Conservation (phyloP, 495 filamentous ascomycete species). For the Polyplosphaeria fusca region DNA sequence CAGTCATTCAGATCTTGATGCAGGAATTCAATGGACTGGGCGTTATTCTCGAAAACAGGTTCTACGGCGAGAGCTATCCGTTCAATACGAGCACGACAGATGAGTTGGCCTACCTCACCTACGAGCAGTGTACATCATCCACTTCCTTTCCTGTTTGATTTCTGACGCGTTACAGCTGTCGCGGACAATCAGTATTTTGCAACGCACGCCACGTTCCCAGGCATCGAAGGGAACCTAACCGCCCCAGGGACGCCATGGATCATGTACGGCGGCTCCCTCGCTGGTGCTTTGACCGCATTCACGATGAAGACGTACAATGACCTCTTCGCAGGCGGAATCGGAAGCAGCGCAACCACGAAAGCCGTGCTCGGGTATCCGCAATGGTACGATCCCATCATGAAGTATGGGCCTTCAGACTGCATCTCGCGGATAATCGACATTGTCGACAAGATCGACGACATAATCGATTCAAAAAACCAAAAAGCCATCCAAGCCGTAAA, state of each 20-base stretch:
- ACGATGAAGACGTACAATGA: conserved; percentile 65
- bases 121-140: conserved; percentile 51
- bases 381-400: conserved; percentile 64
- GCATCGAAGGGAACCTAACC: conserved; percentile 60
- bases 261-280: conserved; percentile 71
- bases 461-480: conserved; percentile 51
- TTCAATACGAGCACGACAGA: conserved; percentile 42
- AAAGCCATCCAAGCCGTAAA: conserved; percentile 54
- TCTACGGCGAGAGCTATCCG: conserved; percentile 29
- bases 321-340: conserved; percentile 64
- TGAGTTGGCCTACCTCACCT: conserved; percentile 68
- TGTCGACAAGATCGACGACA: conserved; percentile 57
- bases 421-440: conserved; percentile 56
- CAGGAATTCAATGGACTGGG: conserved; percentile 64
- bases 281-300: conserved; percentile 68
- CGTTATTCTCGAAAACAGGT: conserved; percentile 63
- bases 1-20: conserved; percentile 53
- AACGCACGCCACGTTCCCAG: conserved; percentile 59
- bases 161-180: conserved; percentile 62
- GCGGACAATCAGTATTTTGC: conserved; percentile 73
- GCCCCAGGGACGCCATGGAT: conserved; percentile 60
- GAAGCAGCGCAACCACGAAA: conserved; percentile 64
- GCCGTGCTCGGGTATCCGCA: conserved; percentile 69
- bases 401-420: conserved; percentile 56
- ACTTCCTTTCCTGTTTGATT: conserved; percentile 38